Conservation (phyloP, 148 eudicot genomes). For the Cornus controversa region DNA sequence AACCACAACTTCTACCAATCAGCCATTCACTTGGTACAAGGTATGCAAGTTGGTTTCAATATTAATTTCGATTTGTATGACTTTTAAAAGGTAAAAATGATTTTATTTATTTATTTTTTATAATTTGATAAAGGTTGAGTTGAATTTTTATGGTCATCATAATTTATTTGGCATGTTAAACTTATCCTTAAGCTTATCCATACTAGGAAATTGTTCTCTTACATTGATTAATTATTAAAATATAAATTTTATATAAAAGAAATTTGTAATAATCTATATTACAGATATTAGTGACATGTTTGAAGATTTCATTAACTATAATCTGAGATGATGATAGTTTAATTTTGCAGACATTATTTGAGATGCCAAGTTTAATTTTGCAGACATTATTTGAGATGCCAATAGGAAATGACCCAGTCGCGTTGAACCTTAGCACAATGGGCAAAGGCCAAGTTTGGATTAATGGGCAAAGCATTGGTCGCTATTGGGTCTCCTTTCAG, state of each 20-base stretch:
- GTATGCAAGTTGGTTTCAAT: constrained; percentile 14
- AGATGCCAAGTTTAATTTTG: constrained; percentile 33
- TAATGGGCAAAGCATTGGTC: constrained; percentile 65
- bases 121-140: too few relatives aligned
- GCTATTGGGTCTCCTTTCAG: constrained; percentile 57
- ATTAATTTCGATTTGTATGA: too few relatives aligned
- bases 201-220: too few relatives aligned
- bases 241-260: neutral
- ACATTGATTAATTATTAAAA: neutral
- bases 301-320: too few relatives aligned
- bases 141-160: too few relatives aligned
- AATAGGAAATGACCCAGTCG: constrained; percentile 43
- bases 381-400: constrained; percentile 53
- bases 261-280: neutral
- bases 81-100: too few relatives aligned
- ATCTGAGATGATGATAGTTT: neutral
- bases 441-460: constrained; percentile 68
- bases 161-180: too few relatives aligned
- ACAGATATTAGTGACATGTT: neutral
- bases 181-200: too few relatives aligned
- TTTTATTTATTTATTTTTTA: too few relatives aligned
- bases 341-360: constrained; percentile 38
- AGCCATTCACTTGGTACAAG: constrained; percentile 54
- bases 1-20: constrained; percentile 12
- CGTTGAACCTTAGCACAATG: constrained; percentile 47